Evolutionary conservation across 2,329 filamentous ascomycete species (phyloP), one percentile per base, ranked within the genome.

Genomic region (Cylindrodendrum hubeiense): DNA sequence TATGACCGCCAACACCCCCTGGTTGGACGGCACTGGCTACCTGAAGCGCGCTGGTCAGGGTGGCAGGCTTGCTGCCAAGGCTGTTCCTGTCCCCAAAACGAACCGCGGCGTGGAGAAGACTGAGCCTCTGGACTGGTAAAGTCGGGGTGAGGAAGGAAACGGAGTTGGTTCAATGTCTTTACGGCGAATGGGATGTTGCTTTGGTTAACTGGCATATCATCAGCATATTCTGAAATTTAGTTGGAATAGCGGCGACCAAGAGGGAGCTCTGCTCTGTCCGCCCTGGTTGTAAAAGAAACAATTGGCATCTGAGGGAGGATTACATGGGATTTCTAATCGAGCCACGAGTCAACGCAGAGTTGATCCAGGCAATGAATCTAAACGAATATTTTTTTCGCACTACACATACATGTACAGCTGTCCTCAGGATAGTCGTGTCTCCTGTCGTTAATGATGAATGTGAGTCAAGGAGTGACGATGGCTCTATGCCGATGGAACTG

Each of bases 101-200:
- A 98, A 97, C 82, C 85, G 93, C 17, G 95, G 95, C 1, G 91
- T 97, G 80, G 89, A 90, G 74, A 90, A 94, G 79, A 91, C 86
- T 70, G 94, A 97, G 82, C 95, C 95, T 50, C 84, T 97, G 71
- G 94, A 97, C 77, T 98, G 95, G 94, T 97, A 86, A 81, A 65
- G 21, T 5, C 10, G 22, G 15, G 39, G 46, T n/a, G 33, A 56
- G 34, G 34, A 15, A 17, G n/a, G 26, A 39, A 26, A 28, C 33
- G 26, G 54, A 50, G 37, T 54, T 66, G 58, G 46, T 54, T 59
- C 44, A 70, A 65, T 65, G 52, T 65, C 26, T 73, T 74, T 64
- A 73, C 37, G 69, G 72, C 72, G 70, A 71, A 74, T 59, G 49
- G 60, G 60, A 60, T 70, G 63, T 54, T 68, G 63, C 53, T 63